Evolutionary conservation across 148 eudicot species (phyloP), one percentile per base, ranked within the genome.

Genomic region (Silene uniflora): DNA sequence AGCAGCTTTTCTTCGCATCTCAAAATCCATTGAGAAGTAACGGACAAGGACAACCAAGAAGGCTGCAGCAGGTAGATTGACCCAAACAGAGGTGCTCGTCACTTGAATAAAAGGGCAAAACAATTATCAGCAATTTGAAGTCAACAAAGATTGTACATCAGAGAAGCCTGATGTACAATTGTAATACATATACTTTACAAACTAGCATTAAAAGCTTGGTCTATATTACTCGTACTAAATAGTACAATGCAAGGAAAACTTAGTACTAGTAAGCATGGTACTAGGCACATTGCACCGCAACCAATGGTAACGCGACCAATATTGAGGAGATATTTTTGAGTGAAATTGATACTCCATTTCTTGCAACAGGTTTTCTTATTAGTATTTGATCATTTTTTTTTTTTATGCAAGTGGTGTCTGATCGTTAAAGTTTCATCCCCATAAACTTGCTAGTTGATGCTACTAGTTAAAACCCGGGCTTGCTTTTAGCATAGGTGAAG

Each of bases 81-180:
- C 92, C 86, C 87, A 86, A 72, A 95, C 98, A 55, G 99, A 95
- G 78, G 98, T 80, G 83, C 99, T 95, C 69, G 99, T 95, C 85
- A 95, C 99, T 95, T 85, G 74, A 92, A 63, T 59, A 72, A 66
- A 71, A 73, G 8, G 24, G 69, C 58, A 76, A 73, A 67, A 49
- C 52, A 32, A 44, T 72, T 66, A 74, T 71, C 67, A 62, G 22
- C 39, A 12, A 52, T 16, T 16, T 49, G 54, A 49, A 49, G 12
- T 49, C 54, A 49, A 10, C 54, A 49, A 75, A 44, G 42, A 47
- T 67, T 7, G 35, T 16, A 44, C 11, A 10, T 39, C n/a, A 9
- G 2, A 19, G 58, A 56, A 17, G 10, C n/a, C 56, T 44, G 3
- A 27, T 16, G 12, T 29, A 22, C 18, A 63, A 62, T 62, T 55